phyloP scores from a whole-genome alignment of 2,329 filamentous ascomycete species.

The Pestalotiopsis sp. region DNA sequence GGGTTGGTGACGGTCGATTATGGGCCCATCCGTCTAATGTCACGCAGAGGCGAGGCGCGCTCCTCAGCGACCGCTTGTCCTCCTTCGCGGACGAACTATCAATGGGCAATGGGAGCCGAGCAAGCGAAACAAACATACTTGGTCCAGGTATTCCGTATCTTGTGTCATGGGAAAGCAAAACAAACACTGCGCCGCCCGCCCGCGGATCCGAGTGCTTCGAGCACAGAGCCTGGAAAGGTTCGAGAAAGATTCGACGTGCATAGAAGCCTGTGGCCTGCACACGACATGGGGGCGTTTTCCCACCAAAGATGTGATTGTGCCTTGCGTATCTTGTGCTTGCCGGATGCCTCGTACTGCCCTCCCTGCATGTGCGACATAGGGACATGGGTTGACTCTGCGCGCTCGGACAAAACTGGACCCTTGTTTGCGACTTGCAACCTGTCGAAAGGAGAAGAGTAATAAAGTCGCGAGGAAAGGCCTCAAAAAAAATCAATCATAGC shows the following conservation, averaged over 20 bases:
- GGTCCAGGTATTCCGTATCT: background rate
- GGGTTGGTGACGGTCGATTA: background rate
- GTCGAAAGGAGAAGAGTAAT: background rate
- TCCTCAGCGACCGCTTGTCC: background rate
- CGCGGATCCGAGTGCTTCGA: conserved; percentile 2
- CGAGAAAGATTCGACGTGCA: conserved; percentile 13
- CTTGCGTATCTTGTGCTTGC: background rate
- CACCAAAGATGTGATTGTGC: background rate
- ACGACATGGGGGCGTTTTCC: background rate
- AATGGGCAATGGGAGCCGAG: background rate
- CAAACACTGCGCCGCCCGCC: background rate
- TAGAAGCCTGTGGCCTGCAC: background rate
- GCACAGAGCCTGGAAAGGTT: conserved; percentile 1
- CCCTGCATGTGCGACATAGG: background rate
- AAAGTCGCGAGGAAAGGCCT: background rate
- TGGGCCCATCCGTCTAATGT: background rate
- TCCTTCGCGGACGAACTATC: background rate
- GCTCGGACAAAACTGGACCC: conserved; percentile 11
- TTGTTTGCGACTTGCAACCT: background rate
- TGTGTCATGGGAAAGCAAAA: background rate
- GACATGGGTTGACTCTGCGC: background rate
- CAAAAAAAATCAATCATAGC: background rate
- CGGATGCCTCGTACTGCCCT: background rate
- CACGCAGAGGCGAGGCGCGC: background rate
- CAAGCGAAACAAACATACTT: background rate